phyloP scores from a whole-genome alignment of 768 basidiomycete genomes.

The Daedaleopsis nitida region DNA sequence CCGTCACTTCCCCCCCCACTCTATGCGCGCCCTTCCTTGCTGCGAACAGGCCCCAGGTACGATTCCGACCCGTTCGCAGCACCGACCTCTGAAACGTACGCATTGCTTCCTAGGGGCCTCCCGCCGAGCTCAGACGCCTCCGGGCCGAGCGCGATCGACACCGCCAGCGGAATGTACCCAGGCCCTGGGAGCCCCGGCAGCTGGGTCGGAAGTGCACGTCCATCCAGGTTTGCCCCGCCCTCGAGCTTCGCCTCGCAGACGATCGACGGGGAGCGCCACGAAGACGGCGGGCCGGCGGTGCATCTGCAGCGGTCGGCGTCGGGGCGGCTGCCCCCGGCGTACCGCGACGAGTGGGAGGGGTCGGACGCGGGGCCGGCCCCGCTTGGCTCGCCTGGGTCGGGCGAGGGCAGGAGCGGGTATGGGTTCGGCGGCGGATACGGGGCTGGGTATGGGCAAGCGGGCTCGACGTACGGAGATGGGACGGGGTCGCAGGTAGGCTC shows the following conservation, averaged over 20 bases:
- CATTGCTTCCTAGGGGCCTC: background rate
- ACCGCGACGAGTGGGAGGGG: conserved; percentile 13
- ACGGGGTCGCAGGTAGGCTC: background rate
- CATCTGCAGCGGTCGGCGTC: conserved; percentile 13
- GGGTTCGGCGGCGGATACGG: too few relatives aligned
- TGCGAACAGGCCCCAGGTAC: background rate
- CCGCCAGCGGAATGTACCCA: too few relatives aligned
- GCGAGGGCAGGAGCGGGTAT: too few relatives aligned
- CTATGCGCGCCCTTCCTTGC: background rate
- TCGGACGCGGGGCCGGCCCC: background rate
- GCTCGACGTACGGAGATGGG: too few relatives aligned
- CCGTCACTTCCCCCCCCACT: background rate
- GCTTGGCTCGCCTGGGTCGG: background rate
- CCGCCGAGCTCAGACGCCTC: background rate
- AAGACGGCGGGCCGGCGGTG: conserved; percentile 12
- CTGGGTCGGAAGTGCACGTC: background rate
- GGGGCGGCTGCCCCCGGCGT: conserved; percentile 18
- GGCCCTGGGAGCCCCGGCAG: too few relatives aligned
- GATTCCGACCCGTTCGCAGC: background rate
- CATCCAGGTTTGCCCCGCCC: background rate
- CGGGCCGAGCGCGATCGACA: background rate
- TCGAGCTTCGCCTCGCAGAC: background rate
- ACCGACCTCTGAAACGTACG: background rate
- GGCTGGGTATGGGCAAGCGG: too few relatives aligned
- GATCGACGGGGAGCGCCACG: conserved; percentile 8